Base-by-base conservation (phyloP, 106 monocot species). In the Phalaenopsis aphrodite region DNA sequence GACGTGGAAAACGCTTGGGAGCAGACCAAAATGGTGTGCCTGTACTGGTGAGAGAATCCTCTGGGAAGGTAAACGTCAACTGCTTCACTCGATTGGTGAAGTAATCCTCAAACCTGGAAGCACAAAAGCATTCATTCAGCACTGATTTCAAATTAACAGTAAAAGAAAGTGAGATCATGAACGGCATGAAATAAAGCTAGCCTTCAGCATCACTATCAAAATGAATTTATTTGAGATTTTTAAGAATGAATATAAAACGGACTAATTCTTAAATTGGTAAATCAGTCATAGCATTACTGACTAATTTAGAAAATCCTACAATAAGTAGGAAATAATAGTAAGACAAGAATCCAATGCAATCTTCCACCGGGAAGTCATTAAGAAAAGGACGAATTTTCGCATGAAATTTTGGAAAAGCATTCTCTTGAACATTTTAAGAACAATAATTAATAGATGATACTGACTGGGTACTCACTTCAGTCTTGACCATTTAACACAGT, bases 401-500 rank as follows among this genome's bases (percentile, higher is more conserved):
- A 4, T 45, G 6, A 45, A 45, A 45, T 45, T 4, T 4, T 45
- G 6, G 43, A 45, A 45, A 45, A 45, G 43, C 43, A 45, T 45
- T 5, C 21, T 21, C 61, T 21, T 61, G 3, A 21, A 69, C 5
- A 14, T 15, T 38, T 69, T 69, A 2, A 57, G 57, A 36, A 69
- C 39, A 39, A 69, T 69, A 69, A 74, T 45, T 16, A 45, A 74
- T 74, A 74, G 18, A 74, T 74, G 43, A 43, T 43, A 74, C 36
- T 69, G 10, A 69, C 36, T 12, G 69, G 74, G 36, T 75, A 52
- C 76, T 86, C 86, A 98, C 97, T 78, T 96, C 3, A 91, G 83
- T 24, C 94, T 82, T 30, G 94, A 92, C 97, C 97, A 98, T 24
- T 82, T 81, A 30, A 98, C 72, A 41, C 97, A 98, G 65, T 94